These are phyloP conservation scores for Metarhizium robertsii DNA, from an alignment of 2,329 filamentous ascomycete species.

Conservation along the genomic window DNA sequence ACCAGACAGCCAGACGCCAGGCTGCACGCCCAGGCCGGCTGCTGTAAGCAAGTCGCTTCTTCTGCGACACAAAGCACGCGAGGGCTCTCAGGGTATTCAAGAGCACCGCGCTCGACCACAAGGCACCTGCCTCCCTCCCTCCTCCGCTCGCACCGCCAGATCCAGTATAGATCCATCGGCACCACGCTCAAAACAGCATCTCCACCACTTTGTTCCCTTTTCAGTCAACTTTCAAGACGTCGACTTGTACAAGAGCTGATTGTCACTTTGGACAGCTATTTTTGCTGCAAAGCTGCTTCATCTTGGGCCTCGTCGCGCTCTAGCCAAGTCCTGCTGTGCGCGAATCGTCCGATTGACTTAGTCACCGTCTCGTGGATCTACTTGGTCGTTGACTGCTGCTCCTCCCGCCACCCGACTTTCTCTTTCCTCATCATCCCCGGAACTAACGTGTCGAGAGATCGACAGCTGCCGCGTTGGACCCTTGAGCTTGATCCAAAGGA, in stretches of 20 bases:
- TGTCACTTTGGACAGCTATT: conserved; percentile 10
- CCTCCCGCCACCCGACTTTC: conserved; percentile 1
- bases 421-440: neutral
- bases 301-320: neutral
- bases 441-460: conserved; percentile 3
- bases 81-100: neutral
- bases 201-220: conserved; percentile 49
- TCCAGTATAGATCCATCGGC: conserved; percentile 57
- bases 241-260: conserved; percentile 20
- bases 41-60: neutral
- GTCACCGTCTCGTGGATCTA: neutral
- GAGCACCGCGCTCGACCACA: neutral
- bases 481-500: neutral
- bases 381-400: neutral
- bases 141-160: conserved; percentile 46
- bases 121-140: conserved; percentile 37
- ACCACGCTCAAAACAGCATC: conserved; percentile 56
- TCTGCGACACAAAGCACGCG: neutral
- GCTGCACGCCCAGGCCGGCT: conserved; percentile 2
- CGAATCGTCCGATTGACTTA: conserved; percentile 1
- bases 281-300: conserved; percentile 2
- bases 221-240: conserved; percentile 19
- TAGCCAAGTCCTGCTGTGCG: neutral
- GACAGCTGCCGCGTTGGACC: conserved; percentile 3
- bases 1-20: neutral